These are phyloP conservation scores for Arthrocladium fulminans DNA, from an alignment of 2,329 filamentous ascomycete genomes.

Conservation along the genomic window DNA sequence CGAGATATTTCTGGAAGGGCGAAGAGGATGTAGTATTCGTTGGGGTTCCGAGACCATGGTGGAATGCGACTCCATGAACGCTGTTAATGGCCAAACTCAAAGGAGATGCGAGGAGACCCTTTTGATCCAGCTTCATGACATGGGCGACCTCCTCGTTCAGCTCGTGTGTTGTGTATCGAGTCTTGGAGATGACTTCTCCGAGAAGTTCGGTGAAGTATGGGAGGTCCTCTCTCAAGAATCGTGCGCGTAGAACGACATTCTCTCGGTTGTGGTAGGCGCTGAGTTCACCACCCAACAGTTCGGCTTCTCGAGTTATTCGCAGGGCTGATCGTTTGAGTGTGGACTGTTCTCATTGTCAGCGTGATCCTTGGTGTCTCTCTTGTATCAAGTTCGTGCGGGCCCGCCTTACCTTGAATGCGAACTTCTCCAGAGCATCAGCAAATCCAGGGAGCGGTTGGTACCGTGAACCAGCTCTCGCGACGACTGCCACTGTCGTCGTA, in stretches of 20 bases:
- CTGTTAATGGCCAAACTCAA: constrained; percentile 71
- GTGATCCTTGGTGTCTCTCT: constrained; percentile 6
- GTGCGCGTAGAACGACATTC: constrained; percentile 83
- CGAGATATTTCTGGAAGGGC: constrained; percentile 70
- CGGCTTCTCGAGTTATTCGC: constrained; percentile 87
- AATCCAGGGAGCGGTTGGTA: constrained; percentile 86
- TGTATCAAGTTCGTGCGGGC: constrained; percentile 23
- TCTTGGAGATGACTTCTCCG: constrained; percentile 79
- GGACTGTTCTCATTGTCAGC: constrained; percentile 48
- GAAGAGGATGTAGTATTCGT: constrained; percentile 63
- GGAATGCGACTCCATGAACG: constrained; percentile 80
- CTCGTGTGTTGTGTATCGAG: constrained; percentile 78
- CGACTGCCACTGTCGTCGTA: constrained; percentile 81
- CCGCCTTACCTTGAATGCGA: constrained; percentile 84
- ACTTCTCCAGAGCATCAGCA: constrained; percentile 82
- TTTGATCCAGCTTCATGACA: constrained; percentile 68
- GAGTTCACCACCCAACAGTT: constrained; percentile 89
- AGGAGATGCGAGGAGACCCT: constrained; percentile 54
- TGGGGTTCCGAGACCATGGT: constrained; percentile 77
- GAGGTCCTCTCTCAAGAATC: constrained; percentile 89
- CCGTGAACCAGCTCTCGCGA: constrained; percentile 88
- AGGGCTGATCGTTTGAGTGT: constrained; percentile 81
- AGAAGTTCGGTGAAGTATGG: constrained; percentile 96
- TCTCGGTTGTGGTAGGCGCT: constrained; percentile 83
- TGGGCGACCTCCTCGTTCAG: constrained; percentile 79